Conservation (phyloP, 1,284 basidiomycete species). For the Vanrija sp. region DNA sequence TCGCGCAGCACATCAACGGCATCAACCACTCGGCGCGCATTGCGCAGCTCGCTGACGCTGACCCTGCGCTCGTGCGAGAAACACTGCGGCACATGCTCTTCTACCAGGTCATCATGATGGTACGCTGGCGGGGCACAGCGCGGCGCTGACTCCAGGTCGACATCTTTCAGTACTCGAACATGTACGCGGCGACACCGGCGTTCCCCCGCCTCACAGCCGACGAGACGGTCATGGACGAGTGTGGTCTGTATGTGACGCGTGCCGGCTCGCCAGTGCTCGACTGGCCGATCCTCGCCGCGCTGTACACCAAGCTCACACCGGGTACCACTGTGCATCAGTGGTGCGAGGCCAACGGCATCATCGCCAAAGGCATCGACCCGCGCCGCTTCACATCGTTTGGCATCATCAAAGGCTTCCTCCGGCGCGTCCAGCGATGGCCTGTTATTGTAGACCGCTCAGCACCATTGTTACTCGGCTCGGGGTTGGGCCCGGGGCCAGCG, state of each 20-base stretch:
- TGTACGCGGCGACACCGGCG: constrained; percentile 83
- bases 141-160: constrained; percentile 57
- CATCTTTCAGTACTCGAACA: constrained; percentile 97
- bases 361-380: constrained; percentile 75
- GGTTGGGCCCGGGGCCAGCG: background rate
- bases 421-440: constrained; percentile 89
- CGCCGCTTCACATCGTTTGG: constrained; percentile 96
- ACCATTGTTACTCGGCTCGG: constrained; percentile 3
- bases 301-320: constrained; percentile 82
- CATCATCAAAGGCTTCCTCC: constrained; percentile 96
- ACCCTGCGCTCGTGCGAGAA: constrained; percentile 73
- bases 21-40: constrained; percentile 64
- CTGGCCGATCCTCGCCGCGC: constrained; percentile 76
- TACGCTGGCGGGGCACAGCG: constrained; percentile 13
- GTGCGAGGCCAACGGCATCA: constrained; percentile 74
- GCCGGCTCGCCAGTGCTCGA: constrained; percentile 56
- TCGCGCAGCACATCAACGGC: constrained; percentile 51
- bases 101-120: constrained; percentile 90
- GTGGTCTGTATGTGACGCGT: constrained; percentile 80
- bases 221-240: constrained; percentile 75
- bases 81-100: constrained; percentile 93
- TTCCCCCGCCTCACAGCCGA: constrained; percentile 82
- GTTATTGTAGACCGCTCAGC: constrained; percentile 49
- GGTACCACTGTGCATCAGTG: constrained; percentile 83
- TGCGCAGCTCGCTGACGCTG: constrained; percentile 86